These are phyloP conservation scores for Tardiomyces digboiensis DNA, from an alignment of 1,139 yeast species.

Conservation along the genomic window DNA sequence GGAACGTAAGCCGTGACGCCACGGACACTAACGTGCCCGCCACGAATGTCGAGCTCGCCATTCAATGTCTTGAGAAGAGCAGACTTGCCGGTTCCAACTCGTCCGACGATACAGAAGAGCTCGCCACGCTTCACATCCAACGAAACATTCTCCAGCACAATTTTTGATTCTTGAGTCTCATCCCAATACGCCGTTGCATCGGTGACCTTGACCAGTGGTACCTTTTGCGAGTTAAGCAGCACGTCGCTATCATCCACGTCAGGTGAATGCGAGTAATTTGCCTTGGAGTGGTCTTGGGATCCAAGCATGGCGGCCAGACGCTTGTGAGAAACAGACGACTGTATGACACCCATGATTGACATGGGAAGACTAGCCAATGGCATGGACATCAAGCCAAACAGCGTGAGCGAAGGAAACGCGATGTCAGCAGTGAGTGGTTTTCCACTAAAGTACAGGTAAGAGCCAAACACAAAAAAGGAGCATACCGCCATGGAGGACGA, in stretches of 20 bases:
- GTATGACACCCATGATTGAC: constrained; percentile 40
- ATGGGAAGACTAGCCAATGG: constrained; percentile 43
- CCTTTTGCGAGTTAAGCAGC: too few species aligned
- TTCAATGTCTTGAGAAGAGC: constrained; percentile 53
- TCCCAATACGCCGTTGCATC: constrained; percentile 44
- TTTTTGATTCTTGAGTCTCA: constrained; percentile 20
- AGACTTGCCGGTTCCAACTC: constrained; percentile 78
- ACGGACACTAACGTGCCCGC: constrained; percentile 34
- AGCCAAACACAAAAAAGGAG: constrained; percentile 52
- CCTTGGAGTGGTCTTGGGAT: constrained; percentile 32
- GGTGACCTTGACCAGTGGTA: constrained; percentile 25
- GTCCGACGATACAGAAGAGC: constrained; percentile 67
- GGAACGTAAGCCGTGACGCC: constrained; percentile 77
- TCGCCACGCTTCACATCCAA: constrained; percentile 50
- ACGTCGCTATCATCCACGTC: background rate
- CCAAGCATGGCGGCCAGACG: constrained; percentile 45
- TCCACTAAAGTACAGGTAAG: constrained; percentile 42
- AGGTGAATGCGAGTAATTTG: constrained; percentile 7
- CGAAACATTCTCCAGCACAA: constrained; percentile 44
- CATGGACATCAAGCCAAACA: constrained; percentile 47
- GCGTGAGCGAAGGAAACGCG: constrained; percentile 60
- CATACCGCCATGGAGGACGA: constrained; percentile 52
- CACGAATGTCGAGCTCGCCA: constrained; percentile 50
- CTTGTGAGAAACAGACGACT: constrained; percentile 49
- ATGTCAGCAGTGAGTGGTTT: constrained; percentile 59